Percentiles rank a stretch among this genome's conserved stretches.
These are phyloP conservation scores for Trichocomaceae sp. DNA, from an alignment of 2,329 filamentous ascomycete species.

Conservation along the genomic window DNA sequence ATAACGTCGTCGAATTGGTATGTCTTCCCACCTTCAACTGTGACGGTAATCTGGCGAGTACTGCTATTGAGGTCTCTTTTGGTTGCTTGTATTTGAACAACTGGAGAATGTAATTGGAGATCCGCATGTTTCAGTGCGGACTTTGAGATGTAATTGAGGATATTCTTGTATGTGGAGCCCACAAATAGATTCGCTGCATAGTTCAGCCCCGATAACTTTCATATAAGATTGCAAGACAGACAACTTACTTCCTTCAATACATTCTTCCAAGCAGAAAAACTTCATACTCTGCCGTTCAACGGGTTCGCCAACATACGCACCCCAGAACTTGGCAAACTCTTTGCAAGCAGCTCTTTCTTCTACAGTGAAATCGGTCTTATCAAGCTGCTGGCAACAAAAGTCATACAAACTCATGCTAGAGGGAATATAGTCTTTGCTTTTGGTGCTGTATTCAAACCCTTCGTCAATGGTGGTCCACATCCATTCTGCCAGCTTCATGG, in stretches of 20 bases:
- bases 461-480: slow-evolving; percentile 55
- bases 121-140: slow-evolving; percentile 44
- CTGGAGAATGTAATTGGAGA: slow-evolving; percentile 43
- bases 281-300: slow-evolving; percentile 55
- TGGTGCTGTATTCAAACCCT: slow-evolving; percentile 55
- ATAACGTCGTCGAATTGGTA: slow-evolving; percentile 47
- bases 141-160: slow-evolving; percentile 49
- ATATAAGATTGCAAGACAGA: not conserved
- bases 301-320: slow-evolving; percentile 56
- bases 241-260: slow-evolving; percentile 52
- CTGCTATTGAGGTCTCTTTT: slow-evolving; percentile 15
- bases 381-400: slow-evolving; percentile 48
- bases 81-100: slow-evolving; percentile 33
- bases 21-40: slow-evolving; percentile 29
- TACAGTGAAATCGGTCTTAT: slow-evolving; percentile 32
- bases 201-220: not conserved
- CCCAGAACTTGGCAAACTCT: slow-evolving; percentile 55
- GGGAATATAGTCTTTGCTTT: slow-evolving; percentile 46
- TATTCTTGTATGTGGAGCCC: slow-evolving; percentile 53
- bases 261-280: slow-evolving; percentile 61
- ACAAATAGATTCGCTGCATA: slow-evolving; percentile 54
- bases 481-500: slow-evolving; percentile 33
- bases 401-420: slow-evolving; percentile 49
- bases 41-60: slow-evolving; percentile 41
- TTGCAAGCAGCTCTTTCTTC: slow-evolving; percentile 45